A percentile compares a stretch with the other conserved stretches of the same genome.
These are phyloP conservation scores for Eurotiales sp. DNA, from an alignment of 2,329 filamentous ascomycete genomes.

Conservation along the genomic window DNA sequence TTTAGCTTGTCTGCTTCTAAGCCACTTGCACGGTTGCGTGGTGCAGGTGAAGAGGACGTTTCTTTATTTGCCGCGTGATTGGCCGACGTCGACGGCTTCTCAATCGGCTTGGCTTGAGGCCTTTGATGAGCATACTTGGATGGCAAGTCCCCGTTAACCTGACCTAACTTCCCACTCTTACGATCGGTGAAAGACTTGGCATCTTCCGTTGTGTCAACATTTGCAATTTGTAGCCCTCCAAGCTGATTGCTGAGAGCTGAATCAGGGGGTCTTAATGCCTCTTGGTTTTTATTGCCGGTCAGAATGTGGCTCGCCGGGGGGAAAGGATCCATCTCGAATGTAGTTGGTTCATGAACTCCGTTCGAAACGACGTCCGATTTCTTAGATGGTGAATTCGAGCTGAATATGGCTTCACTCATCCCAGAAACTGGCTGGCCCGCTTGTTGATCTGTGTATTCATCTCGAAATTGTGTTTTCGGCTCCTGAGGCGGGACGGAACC, in stretches of 20 bases:
- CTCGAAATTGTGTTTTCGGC: conserved; percentile 19
- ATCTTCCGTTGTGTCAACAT: conserved; percentile 20
- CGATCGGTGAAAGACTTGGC: conserved; percentile 21
- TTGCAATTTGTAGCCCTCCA: conserved; percentile 36
- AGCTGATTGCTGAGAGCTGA: conserved; percentile 33
- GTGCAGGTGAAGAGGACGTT: conserved; percentile 25
- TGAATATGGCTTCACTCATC: conserved; percentile 4
- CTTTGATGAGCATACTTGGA: conserved; percentile 9
- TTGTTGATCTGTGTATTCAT: conserved; percentile 31
- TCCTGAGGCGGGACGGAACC: conserved; percentile 42
- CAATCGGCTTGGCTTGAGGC: conserved; percentile 8
- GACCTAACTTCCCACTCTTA: conserved; percentile 22
- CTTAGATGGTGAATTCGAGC: conserved; percentile 11
- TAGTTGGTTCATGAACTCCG: conserved; percentile 29
- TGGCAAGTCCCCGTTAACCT: conserved; percentile 5
- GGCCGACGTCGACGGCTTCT: conserved; percentile 16
- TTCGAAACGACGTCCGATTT: conserved; percentile 7
- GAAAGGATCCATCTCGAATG: conserved; percentile 33
- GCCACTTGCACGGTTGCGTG: conserved; percentile 31
- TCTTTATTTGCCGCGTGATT: conserved; percentile 30
- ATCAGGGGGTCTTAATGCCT: neutral
- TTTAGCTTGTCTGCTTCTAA: conserved; percentile 34
- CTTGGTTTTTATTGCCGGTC: conserved; percentile 27
- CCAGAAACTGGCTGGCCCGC: conserved; percentile 3
- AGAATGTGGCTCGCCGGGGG: conserved; percentile 23